Percentiles rank a stretch among this genome's conserved stretches.
Conservation (phyloP, 371 early-diverging fungal genomes). For the Mortierella sp. region DNA sequence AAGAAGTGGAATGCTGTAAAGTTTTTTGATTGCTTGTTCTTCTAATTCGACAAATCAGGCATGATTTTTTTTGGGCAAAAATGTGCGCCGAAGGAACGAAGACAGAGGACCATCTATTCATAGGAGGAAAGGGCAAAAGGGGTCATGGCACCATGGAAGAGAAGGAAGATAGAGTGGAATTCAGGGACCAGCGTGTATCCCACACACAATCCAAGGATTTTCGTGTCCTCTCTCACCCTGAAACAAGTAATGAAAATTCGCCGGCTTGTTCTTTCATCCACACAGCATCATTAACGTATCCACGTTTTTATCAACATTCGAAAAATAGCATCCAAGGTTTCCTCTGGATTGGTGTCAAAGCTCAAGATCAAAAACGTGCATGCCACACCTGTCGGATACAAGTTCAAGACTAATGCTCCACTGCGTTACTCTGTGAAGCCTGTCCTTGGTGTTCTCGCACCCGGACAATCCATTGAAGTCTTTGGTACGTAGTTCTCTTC, state of each 20-base stretch:
- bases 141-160: neutral
- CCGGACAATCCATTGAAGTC: constrained; percentile 65
- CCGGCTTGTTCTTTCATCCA: neutral
- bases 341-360: constrained; percentile 52
- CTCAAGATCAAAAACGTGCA: constrained; percentile 61
- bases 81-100: neutral
- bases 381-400: constrained; percentile 65
- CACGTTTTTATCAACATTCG: neutral
- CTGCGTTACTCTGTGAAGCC: constrained; percentile 71
- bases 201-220: neutral
- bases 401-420: constrained; percentile 77
- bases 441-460: constrained; percentile 64
- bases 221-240: neutral
- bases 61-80: neutral
- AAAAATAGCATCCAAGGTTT: constrained; percentile 45
- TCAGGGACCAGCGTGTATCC: neutral
- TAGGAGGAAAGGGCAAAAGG: neutral
- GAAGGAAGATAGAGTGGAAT: constrained; percentile 1
- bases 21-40: neutral
- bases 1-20: neutral
- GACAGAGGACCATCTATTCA: neutral
- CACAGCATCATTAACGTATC: neutral
- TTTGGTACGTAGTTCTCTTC: constrained; percentile 57
- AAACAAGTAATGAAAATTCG: neutral
- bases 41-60: neutral